Evolutionary conservation across 768 basidiomycete genomes (phyloP), one percentile per base, ranked within the genome.

Genomic region (Clavaria fumosa): DNA sequence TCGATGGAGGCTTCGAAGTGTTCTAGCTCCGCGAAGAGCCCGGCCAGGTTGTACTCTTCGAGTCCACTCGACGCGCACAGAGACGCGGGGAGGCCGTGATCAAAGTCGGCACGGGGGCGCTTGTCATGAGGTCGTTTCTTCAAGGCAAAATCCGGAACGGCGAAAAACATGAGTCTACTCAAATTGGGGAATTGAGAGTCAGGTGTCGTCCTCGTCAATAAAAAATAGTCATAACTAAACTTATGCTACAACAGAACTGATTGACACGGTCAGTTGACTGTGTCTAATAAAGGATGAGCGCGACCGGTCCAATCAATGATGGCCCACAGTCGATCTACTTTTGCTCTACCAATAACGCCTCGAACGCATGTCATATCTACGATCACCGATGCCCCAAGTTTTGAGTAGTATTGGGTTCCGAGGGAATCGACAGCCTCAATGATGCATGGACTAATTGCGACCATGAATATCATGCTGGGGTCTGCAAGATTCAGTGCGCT

Each of bases 121-220:
- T 47, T 47, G 19, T 45, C 45, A 12, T 49, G 52, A 15, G 34
- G 49, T 5, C 38, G 60, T 18, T 17, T n/a, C 37, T 40, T 40
- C 14, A 71, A 46, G n/a, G 60, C 67, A 37, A 50, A 56, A 45
- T 72, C 59, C 3, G 68, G 64, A 12, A 62, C 58, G 0, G 70
- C 70, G 42, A 73, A 72, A 51, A 72, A 68, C 0, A 70, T 72
- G 17, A 72, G 39, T n/a, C 69, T 72, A 28, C 20, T 17, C 21
- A 26, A 20, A 14, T 7, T 41, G 19, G 28, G 20, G 35, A 7
- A 34, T n/a, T n/a, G n/a, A n/a, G n/a, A n/a, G n/a, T n/a, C n/a
- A n/a, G n/a, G n/a, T n/a, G n/a, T n/a, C n/a, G n/a, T n/a, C n/a
- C n/a, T n/a, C n/a, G n/a, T n/a, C n/a, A n/a, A n/a, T n/a, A n/a